phyloP scores from a whole-genome alignment of 2,329 filamentous ascomycete genomes.

The Elsinoe ampelina region DNA sequence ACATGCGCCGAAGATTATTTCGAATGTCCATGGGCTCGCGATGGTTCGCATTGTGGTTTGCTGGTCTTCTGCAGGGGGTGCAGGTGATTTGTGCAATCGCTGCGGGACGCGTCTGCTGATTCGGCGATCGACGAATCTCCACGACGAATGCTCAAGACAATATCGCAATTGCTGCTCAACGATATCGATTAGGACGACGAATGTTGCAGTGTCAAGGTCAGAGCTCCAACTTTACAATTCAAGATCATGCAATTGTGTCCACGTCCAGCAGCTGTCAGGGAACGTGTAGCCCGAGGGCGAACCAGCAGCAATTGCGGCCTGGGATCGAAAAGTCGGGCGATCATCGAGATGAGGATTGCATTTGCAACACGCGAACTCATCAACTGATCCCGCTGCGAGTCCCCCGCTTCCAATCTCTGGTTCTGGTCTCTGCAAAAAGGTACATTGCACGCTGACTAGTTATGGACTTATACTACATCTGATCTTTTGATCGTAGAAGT shows the following conservation, averaged over 20 bases:
- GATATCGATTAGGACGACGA: neutral
- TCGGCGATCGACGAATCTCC: slow-evolving; percentile 6
- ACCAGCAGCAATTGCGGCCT: neutral
- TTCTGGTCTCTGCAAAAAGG: neutral
- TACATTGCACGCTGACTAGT: neutral
- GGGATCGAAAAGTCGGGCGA: slow-evolving; percentile 6
- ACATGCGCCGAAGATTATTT: slow-evolving; percentile 5
- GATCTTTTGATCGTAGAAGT: neutral
- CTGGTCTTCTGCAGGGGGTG: neutral
- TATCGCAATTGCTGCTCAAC: neutral
- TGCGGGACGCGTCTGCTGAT: neutral
- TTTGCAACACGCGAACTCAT: slow-evolving; percentile 6
- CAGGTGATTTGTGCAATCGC: neutral
- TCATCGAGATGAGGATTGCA: neutral
- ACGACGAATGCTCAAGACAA: neutral
- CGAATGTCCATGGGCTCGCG: slow-evolving; percentile 7
- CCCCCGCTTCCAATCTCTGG: neutral
- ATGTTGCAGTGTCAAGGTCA: neutral
- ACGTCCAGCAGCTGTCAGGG: neutral
- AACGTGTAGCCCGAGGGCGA: no score
- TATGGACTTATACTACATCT: neutral
- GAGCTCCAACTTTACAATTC: neutral
- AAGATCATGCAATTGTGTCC: neutral
- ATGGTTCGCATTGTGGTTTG: neutral
- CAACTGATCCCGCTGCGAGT: slow-evolving; percentile 2